A percentile compares a stretch with the other conserved stretches of the same genome.
These are phyloP conservation scores for Chytriomyces sp. DNA, from an alignment of 192 early-diverging fungal species.

Conservation along the genomic window DNA sequence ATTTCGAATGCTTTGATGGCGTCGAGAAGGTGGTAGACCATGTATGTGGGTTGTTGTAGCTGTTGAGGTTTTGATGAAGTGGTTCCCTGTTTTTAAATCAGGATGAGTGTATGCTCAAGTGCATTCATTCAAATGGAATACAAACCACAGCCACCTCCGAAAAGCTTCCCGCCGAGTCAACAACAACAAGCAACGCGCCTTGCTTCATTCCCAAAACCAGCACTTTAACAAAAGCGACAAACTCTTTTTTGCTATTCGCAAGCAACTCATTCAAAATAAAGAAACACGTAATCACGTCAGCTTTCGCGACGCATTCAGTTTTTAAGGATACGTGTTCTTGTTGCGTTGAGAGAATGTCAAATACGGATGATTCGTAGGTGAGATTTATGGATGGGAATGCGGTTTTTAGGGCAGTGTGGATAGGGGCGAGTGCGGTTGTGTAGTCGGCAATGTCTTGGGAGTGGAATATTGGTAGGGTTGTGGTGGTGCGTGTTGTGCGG, in stretches of 20 bases:
- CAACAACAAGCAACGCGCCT: constrained; percentile 76
- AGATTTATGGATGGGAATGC: constrained; percentile 6
- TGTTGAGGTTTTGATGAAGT: too few relatives aligned
- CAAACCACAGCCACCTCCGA: constrained; percentile 77
- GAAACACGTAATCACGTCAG: constrained; percentile 82
- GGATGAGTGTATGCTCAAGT: background rate
- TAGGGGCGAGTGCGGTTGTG: constrained; percentile 20
- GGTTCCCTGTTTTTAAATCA: too few relatives aligned
- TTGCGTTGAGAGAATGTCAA: constrained; percentile 36
- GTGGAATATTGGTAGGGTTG: constrained; percentile 17
- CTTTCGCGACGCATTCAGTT: constrained; percentile 45
- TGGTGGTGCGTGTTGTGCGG: background rate
- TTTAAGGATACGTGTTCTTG: constrained; percentile 8
- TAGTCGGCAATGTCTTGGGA: constrained; percentile 49
- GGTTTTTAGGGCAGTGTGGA: constrained; percentile 24
- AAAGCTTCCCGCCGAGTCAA: constrained; percentile 93
- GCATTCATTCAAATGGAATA: constrained; percentile 15
- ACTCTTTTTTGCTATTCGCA: constrained; percentile 69
- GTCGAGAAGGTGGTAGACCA: constrained; percentile 90
- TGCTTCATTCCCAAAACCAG: constrained; percentile 67
- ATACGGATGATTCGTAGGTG: constrained; percentile 8
- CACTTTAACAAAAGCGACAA: constrained; percentile 76
- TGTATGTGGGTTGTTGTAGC: constrained; percentile 64
- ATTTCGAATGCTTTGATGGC: constrained; percentile 71
- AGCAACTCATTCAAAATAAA: constrained; percentile 95